phyloP scores from a whole-genome alignment of 306 rosid genomes.

The Vachellia collinsii region DNA sequence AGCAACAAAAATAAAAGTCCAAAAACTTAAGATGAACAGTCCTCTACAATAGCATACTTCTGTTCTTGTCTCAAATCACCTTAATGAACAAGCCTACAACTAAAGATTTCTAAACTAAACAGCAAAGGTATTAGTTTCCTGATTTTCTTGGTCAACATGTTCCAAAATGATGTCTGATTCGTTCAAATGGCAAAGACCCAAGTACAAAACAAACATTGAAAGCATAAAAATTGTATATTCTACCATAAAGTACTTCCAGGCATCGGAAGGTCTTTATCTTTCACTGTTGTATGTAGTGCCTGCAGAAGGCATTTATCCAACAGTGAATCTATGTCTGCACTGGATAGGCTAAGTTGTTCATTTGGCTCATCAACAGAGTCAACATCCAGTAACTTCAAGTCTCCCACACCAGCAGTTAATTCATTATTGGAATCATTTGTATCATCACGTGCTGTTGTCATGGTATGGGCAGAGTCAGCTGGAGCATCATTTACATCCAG shows the following conservation, averaged over 20 bases:
- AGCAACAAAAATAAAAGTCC: neutral
- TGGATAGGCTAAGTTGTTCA: constrained; percentile 63
- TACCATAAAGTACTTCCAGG: constrained; percentile 98
- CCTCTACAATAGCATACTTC: constrained; percentile 1
- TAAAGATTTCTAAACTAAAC: neutral
- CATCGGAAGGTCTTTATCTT: constrained; percentile 86
- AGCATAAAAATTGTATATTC: constrained; percentile 14
- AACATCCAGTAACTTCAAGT: constrained; percentile 63
- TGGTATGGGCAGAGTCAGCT: constrained; percentile 41
- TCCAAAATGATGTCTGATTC: constrained; percentile 7
- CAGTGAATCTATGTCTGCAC: constrained; percentile 72
- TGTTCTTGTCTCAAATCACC: neutral
- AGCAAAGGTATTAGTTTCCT: neutral
- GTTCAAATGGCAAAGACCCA: constrained; percentile 3
- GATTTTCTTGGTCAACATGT: neutral
- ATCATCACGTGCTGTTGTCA: constrained; percentile 27
- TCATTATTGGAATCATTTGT: constrained; percentile 43
- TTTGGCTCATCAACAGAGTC: constrained; percentile 45
- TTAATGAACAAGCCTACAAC: neutral
- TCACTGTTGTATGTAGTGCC: constrained; percentile 83
- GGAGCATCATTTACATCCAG: constrained; percentile 42
- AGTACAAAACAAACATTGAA: neutral
- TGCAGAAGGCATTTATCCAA: constrained; percentile 94
- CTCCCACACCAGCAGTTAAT: constrained; percentile 49
- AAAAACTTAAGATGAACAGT: constrained; percentile 13